Evolutionary conservation across 2,329 filamentous ascomycete genomes (phyloP).

Genomic region (Alternaria atra): DNA sequence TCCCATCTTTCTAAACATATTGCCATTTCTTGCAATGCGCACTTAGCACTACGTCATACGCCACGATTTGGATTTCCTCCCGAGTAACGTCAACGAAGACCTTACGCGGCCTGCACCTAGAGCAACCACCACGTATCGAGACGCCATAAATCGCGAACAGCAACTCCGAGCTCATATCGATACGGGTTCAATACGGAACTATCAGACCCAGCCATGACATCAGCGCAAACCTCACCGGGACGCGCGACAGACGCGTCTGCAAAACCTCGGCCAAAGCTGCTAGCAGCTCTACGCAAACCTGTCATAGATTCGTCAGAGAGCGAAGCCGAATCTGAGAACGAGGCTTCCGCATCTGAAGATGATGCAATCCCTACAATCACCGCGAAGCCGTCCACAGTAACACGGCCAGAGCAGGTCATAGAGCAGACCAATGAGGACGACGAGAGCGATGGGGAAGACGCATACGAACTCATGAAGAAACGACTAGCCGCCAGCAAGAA

Average conservation of each 20-base stretch:
- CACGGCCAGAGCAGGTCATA: constrained; percentile 1
- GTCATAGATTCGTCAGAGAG: constrained; percentile 50
- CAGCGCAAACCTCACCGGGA: constrained; percentile 1
- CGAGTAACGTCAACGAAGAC: background rate
- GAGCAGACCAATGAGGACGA: constrained; percentile 30
- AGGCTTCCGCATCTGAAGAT: constrained; percentile 33
- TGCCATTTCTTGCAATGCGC: constrained; percentile 1
- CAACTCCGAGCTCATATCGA: background rate
- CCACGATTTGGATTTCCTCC: background rate
- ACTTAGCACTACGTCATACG: background rate
- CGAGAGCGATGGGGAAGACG: constrained; percentile 47
- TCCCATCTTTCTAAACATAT: background rate
- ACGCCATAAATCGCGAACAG: background rate
- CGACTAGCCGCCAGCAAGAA: constrained; percentile 51
- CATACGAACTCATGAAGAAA: constrained; percentile 60
- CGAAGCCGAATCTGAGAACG: constrained; percentile 49
- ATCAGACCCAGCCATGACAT: background rate
- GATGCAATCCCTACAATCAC: constrained; percentile 49
- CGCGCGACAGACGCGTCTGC: constrained; percentile 26
- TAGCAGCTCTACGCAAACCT: constrained; percentile 34
- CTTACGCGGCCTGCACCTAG: background rate
- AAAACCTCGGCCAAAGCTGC: constrained; percentile 29
- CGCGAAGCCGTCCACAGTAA: constrained; percentile 9
- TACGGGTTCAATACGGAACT: background rate
- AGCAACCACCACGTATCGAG: background rate